A percentile compares a stretch with the other conserved stretches of the same genome.
Conservation (phyloP, 1,284 basidiomycete genomes). For the Leccinum laetum region DNA sequence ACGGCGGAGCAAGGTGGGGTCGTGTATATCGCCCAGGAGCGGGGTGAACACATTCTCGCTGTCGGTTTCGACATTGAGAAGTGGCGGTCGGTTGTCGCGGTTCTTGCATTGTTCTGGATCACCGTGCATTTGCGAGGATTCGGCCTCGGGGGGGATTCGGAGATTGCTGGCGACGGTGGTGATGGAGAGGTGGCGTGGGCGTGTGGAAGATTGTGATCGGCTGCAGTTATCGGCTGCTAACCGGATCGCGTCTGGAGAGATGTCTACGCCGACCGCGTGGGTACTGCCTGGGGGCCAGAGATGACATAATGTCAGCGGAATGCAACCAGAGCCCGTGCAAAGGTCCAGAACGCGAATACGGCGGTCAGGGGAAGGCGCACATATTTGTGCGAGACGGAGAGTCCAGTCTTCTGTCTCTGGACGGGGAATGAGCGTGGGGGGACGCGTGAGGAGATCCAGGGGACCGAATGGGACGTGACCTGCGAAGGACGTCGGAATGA, state of each 20-base stretch:
- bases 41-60: slow-evolving; percentile 47
- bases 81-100: background rate
- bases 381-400: slow-evolving; percentile 49
- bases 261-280: slow-evolving; percentile 69
- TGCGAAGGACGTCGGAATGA: slow-evolving; percentile 34
- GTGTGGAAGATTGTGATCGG: slow-evolving; percentile 39
- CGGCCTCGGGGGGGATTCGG: slow-evolving; percentile 5
- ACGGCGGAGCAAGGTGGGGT: slow-evolving; percentile 35
- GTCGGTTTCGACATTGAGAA: background rate
- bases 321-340: slow-evolving; percentile 90
- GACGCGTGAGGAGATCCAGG: slow-evolving; percentile 67
- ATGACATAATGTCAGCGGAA: slow-evolving; percentile 77
- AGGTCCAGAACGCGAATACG: slow-evolving; percentile 73
- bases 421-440: slow-evolving; percentile 87
- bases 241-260: slow-evolving; percentile 63
- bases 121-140: background rate
- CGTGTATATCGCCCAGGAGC: slow-evolving; percentile 48
- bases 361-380: slow-evolving; percentile 37
- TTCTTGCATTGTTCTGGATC: background rate
- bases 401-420: slow-evolving; percentile 91
- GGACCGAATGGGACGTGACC: slow-evolving; percentile 87
- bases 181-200: slow-evolving; percentile 1
- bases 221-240: slow-evolving; percentile 74
- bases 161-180: slow-evolving; percentile 12
- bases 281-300: slow-evolving; percentile 52